Conservation (phyloP, 2,329 filamentous ascomycete genomes). For the Colletotrichum tropicicola region DNA sequence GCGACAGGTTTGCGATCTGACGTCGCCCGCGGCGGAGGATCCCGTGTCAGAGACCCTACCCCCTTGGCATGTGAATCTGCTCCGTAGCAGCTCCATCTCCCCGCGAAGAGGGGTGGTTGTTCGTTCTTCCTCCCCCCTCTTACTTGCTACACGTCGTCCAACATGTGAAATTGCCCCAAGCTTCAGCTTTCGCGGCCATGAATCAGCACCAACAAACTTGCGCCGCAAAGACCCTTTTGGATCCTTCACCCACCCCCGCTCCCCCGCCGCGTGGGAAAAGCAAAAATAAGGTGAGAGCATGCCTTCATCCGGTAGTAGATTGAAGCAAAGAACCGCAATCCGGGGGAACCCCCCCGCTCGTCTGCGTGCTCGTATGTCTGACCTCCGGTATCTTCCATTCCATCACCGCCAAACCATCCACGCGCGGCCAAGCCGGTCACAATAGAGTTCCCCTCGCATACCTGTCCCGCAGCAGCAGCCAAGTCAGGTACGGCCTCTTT, state of each 20-base stretch:
- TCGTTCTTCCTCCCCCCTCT: background rate
- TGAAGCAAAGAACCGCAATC: background rate
- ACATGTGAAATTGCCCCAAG: conserved; percentile 14
- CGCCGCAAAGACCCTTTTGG: conserved; percentile 3
- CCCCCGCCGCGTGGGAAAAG: background rate
- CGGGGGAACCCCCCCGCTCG: conserved; percentile 5
- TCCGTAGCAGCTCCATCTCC: too few species aligned
- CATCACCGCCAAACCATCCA: too few species aligned
- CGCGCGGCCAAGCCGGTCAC: too few species aligned
- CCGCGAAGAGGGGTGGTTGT: too few species aligned
- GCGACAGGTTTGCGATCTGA: background rate
- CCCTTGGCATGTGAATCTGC: background rate
- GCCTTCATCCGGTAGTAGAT: background rate
- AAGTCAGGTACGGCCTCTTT: conserved; percentile 5
- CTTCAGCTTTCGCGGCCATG: background rate
- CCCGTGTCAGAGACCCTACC: too few species aligned
- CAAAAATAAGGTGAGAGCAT: too few species aligned
- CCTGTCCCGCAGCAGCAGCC: background rate
- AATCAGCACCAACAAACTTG: conserved; percentile 1
- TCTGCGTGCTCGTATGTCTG: too few species aligned
- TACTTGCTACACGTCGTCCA: background rate
- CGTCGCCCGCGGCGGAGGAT: background rate
- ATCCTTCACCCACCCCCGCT: too few species aligned
- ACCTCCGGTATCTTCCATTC: too few species aligned
- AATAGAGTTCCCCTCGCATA: background rate